Conservation (phyloP, 495 filamentous ascomycete species). For the Xylaria curta region DNA sequence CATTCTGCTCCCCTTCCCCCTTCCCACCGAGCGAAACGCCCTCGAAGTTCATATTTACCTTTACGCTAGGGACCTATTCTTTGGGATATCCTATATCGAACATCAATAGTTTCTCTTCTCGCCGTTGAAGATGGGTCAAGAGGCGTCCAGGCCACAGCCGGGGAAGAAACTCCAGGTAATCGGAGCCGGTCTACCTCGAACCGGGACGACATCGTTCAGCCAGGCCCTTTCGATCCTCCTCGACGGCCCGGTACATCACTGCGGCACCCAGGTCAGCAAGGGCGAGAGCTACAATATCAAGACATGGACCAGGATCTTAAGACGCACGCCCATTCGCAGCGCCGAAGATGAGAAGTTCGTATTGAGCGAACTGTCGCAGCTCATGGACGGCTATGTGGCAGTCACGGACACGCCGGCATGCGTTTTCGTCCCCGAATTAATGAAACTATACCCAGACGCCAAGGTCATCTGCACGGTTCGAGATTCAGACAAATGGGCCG, state of each 20-base stretch:
- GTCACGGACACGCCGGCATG: conserved; percentile 39
- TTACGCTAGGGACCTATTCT: background rate
- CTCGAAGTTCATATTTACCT: background rate
- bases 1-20: background rate
- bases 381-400: conserved; percentile 42
- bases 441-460: conserved; percentile 44
- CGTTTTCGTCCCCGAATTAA: conserved; percentile 41
- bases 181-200: conserved; percentile 56
- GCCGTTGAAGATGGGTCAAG: conserved; percentile 34
- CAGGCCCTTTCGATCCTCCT: conserved; percentile 52
- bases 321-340: conserved; percentile 31
- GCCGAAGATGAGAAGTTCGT: conserved; percentile 32
- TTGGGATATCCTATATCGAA: background rate
- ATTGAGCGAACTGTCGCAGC: conserved; percentile 28
- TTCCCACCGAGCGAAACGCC: background rate
- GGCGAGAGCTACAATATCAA: conserved; percentile 35
- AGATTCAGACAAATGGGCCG: conserved; percentile 39
- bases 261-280: conserved; percentile 39
- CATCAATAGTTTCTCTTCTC: background rate
- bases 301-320: conserved; percentile 36
- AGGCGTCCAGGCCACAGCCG: conserved; percentile 38
- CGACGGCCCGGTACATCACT: conserved; percentile 45
- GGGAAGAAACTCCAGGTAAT: conserved; percentile 49
- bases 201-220: conserved; percentile 55
- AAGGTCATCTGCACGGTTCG: conserved; percentile 47